Evolutionary conservation across 441 rosid species (phyloP), one percentile per base, ranked within the genome.

Genomic region (Heliophila coronopifolia): DNA sequence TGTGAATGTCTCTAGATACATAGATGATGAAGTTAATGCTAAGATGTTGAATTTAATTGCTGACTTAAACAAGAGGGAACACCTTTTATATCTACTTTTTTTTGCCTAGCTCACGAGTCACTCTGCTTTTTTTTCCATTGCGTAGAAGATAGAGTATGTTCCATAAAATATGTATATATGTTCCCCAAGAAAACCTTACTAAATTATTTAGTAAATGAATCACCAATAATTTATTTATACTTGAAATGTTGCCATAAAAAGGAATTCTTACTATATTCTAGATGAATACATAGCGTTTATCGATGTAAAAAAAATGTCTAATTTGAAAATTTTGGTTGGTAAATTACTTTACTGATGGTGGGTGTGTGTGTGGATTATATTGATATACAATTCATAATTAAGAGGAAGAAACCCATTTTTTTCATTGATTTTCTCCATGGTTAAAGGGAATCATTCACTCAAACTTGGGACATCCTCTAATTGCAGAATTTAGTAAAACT

Each of bases 31-130:
- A 41, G 42, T 63, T 4, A 55, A 63, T 63, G 68, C 45, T n/a
- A 14, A 26, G 8, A 48, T 54, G 17, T 56, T 63, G 63, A 48
- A 56, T 45, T 73, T 64, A 36, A 71, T 59, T 50, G 57, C 61
- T 44, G 68, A 65, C 49, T 58, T 73, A 44, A 59, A 50, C 58
- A 50, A 40, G 66, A 45, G 66, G 73, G 66, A 56, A 55, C 65
- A 24, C 34, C 63, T 49, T 63, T 55, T n/a, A 43, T 25, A 20
- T 27, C 58, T 56, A 41, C 61, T 54, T 54, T 59, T 63, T 63
- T 31, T 63, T 54, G 51, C 62, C 68, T 40, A 48, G 51, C 52
- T 63, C 63, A 55, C 61, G 68, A 63, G 63, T 49, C 55, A 62
- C 48, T 63, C 28, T 63, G 35, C 58, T 35, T 49, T 63, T 40